Base-by-base conservation (phyloP, 148 eudicot genomes). In the Heliamphora exappendiculata region DNA sequence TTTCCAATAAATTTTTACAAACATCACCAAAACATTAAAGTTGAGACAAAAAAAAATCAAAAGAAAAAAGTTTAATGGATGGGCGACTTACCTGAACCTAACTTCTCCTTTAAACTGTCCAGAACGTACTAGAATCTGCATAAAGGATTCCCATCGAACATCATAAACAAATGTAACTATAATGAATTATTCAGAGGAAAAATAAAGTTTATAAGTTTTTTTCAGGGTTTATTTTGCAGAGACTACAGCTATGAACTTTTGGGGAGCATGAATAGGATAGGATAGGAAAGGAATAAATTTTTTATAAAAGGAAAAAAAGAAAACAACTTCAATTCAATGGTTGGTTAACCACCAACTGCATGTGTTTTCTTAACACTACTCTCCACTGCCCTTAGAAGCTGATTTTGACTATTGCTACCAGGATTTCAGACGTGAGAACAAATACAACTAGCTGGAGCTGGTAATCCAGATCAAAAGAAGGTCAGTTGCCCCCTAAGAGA, bases 81-180 rank as follows among this genome's bases (percentile, higher is more conserved):
- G 53, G 45, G 78, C 36, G 72, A 17, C 81, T 85, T 78, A 93
- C 99, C 98, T 90, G 85, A 96, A 91, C 79, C 81, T 67, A 77
- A 96, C 97, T 86, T 91, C 93, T 78, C 99, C 99, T 79, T 80
- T 75, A 72, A 96, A 96, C 84, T 96, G 93, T 69, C 82, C 90
- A 22, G 99, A 96, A 45, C 73, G 84, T 74, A 96, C 45, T 67
- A 81, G 24, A 76, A 96, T 91, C 99, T 96, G 78, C 67, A 81
- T 31, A 70, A 41, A 55, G 70, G 76, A 66, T 70, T 75, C 36
- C 62, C 24, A 31, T 62, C 72, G 31, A 36, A 68, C 50, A 74
- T 72, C 75, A 70, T 24, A 71, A 71, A 34, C 29, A 53, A 16
- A 60, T 29, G 37, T 60, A 60, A 49, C 16, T 1, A 22, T 5